Evolutionary conservation across 306 rosid species (phyloP).

Genomic region (Lotus japonicus): DNA sequence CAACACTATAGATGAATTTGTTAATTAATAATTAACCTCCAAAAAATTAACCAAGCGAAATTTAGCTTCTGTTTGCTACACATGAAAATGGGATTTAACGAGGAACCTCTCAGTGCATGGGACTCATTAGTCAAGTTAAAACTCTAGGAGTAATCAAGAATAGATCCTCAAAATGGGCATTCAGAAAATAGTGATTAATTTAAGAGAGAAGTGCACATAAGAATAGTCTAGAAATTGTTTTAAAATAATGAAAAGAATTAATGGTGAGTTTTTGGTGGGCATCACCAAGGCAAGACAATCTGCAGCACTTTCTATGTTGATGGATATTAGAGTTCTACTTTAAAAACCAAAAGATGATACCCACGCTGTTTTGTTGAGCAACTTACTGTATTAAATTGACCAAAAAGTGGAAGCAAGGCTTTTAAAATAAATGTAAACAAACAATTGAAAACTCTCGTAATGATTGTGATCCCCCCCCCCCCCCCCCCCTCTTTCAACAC

Average conservation of each 20-base stretch:
- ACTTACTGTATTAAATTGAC: slow-evolving; percentile 26
- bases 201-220: too few relatives aligned
- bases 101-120: too few relatives aligned
- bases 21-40: too few relatives aligned
- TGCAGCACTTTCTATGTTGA: slow-evolving; percentile 37
- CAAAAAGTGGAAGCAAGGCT: slow-evolving; percentile 26
- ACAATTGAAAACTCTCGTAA: slow-evolving; percentile 23
- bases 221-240: not conserved
- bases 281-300: slow-evolving; percentile 35
- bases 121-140: too few relatives aligned
- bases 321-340: slow-evolving; percentile 35
- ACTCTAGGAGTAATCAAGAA: too few relatives aligned
- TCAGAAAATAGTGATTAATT: not conserved
- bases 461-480: slow-evolving; percentile 26
- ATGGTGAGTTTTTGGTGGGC: slow-evolving; percentile 31
- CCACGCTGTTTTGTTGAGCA: not conserved
- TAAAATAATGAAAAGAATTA: slow-evolving; percentile 2
- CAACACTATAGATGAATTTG: too few relatives aligned
- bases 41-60: too few relatives aligned
- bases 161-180: too few relatives aligned
- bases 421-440: slow-evolving; percentile 26
- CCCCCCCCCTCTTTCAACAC: slow-evolving; percentile 8
- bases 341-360: slow-evolving; percentile 22
- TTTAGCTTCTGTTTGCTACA: too few relatives aligned
- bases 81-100: too few relatives aligned